These are phyloP conservation scores for Hypoxylon cercidicola DNA, from an alignment of 495 filamentous ascomycete species.

Conservation along the genomic window DNA sequence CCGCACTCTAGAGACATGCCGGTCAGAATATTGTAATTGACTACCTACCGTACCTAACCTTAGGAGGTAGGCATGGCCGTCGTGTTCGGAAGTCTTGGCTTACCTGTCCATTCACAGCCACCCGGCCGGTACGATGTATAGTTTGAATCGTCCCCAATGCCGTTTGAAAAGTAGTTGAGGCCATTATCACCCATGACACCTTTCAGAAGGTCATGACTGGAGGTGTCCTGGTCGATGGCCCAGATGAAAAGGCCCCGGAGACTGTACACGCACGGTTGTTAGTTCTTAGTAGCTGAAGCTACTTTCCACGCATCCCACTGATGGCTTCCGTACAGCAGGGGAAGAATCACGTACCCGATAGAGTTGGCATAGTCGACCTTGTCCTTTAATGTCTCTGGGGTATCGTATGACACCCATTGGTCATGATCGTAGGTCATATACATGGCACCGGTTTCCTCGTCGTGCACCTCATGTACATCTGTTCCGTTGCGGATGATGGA, in stretches of 20 bases:
- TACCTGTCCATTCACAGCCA: slow-evolving; percentile 1
- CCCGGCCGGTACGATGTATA: not conserved
- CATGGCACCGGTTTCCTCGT: slow-evolving; percentile 1
- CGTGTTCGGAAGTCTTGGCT: not conserved
- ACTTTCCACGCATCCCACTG: not conserved
- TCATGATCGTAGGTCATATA: slow-evolving; percentile 39
- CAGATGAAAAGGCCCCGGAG: slow-evolving; percentile 54
- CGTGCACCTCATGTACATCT: not conserved
- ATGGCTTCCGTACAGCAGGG: not conserved
- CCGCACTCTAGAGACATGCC: not conserved
- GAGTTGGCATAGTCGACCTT: slow-evolving; percentile 41
- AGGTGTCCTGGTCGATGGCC: slow-evolving; percentile 46
- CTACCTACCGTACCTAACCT: no score
- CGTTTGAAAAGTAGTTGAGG: not conserved
- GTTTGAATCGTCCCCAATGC: not conserved
- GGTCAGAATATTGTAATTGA: not conserved
- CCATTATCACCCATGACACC: slow-evolving; percentile 5
- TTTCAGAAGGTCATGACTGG: slow-evolving; percentile 1
- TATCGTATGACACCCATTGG: slow-evolving; percentile 44
- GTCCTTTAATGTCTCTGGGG: slow-evolving; percentile 40
- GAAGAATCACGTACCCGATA: not conserved
- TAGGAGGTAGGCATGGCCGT: not conserved
- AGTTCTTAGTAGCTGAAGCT: slow-evolving; percentile 23
- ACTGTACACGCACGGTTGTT: slow-evolving; percentile 47
- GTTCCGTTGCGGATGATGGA: no score